Evolutionary conservation across 257 asterid genomes (phyloP).

Genomic region (Thymus quinquecostatus): DNA sequence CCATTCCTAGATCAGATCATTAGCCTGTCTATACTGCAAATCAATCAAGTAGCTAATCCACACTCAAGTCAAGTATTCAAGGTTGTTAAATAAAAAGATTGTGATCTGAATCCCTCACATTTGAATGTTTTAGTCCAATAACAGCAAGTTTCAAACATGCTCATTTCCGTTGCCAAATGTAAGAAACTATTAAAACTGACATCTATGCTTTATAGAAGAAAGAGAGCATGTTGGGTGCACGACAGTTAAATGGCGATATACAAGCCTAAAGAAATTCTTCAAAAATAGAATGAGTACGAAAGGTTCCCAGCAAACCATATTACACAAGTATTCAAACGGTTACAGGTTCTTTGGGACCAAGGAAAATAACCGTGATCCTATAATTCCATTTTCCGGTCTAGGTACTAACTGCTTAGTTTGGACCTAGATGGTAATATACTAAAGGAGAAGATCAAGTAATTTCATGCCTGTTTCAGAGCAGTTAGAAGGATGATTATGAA

Average conservation of each 20-base stretch:
- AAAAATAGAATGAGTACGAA: no score
- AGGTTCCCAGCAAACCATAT: no score
- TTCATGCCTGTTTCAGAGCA: not conserved
- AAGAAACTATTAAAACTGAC: no score
- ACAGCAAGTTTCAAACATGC: no score
- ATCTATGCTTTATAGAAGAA: no score
- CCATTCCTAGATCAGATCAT: slow-evolving; percentile 23
- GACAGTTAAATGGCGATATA: no score
- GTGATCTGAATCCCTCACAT: not conserved
- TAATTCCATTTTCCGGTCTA: slow-evolving; percentile 6
- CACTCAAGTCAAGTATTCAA: not conserved
- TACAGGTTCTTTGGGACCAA: not conserved
- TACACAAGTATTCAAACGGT: not conserved
- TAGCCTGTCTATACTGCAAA: not conserved
- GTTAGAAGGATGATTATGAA: slow-evolving; percentile 33
- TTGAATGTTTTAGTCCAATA: not conserved
- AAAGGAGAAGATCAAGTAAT: not conserved
- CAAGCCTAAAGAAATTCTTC: no score
- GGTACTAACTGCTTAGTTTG: not conserved
- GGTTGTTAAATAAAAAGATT: not conserved
- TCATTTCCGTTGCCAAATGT: no score
- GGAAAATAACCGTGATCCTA: not conserved
- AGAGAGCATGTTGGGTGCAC: no score
- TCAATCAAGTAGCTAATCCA: not conserved
- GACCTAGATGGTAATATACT: not conserved